Base-by-base conservation (phyloP, 1,139 yeast genomes). In the Geotrichum candidum region DNA sequence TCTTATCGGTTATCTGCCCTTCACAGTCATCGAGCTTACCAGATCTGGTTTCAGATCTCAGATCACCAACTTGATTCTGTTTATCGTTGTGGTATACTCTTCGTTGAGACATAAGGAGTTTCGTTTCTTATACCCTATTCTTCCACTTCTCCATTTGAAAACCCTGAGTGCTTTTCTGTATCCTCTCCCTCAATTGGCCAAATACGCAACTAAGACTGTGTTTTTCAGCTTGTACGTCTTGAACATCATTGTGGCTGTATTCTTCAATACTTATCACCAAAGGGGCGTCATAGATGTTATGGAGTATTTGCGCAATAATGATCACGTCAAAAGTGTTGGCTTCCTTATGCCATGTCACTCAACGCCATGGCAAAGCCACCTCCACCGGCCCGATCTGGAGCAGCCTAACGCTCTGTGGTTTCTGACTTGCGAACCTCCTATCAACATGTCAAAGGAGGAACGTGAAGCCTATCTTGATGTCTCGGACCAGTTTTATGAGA, bases 341-440 rank as follows among this genome's bases (percentile, higher is more conserved):
- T 87, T 94, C 67, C 73, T 95, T 23, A 90, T 92, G 71, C 99
- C 99, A 0, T 95, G 99, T 69, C 99, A 95, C 73, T 92, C 98
- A 0, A 92, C 98, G 0, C 99, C 99, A 2, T 90, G 96, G 87
- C 97, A 90, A 70, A 84, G 96, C 48, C 85, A 88, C 69, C 74
- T 95, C 53, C 97, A 91, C 69, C 75, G 88, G 29, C 73, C 76
- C 7, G 80, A 80, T 22, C 57, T 62, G n/a, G 50, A 53, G 18
- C 35, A 53, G 6, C 53, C 52, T 22, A 73, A 83, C 3, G 74
- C 76, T 9, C 74, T 84, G 2, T 89, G 97, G 96, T 87, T 87
- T 64, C 77, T 95, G 51, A 85, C 96, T 0, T 95, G 99, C 72
- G 96, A 90, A 65, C 99, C 99, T 0, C 99, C 99, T 0, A 74